A percentile compares a stretch with the other conserved stretches of the same genome.
Conservation (phyloP, 78 protist genomes). For the Mastigamoeba balamuthi region DNA sequence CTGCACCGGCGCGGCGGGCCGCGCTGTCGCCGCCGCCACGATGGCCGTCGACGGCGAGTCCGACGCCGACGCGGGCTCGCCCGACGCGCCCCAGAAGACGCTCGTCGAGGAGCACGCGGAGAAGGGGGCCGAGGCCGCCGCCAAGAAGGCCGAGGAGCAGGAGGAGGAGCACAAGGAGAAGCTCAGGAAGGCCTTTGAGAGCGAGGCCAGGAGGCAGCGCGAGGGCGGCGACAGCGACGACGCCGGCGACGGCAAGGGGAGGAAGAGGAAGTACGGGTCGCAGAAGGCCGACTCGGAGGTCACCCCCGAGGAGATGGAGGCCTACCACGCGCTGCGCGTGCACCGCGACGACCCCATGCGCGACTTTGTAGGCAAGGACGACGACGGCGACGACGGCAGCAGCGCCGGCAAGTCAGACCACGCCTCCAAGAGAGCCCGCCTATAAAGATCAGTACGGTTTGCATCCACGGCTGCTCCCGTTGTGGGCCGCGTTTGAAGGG, state of each 20-base stretch:
- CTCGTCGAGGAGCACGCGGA: background rate
- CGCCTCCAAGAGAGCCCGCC: too few relatives aligned
- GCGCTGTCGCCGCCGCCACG: background rate
- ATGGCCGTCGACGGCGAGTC: background rate
- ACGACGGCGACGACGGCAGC: too few relatives aligned
- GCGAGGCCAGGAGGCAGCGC: constrained; percentile 1
- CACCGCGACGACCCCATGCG: constrained; percentile 64
- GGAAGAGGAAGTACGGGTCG: constrained; percentile 38
- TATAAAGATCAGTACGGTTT: too few relatives aligned
- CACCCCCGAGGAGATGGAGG: constrained; percentile 69
- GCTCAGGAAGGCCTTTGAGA: background rate
- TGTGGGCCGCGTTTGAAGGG: too few relatives aligned
- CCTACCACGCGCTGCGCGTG: constrained; percentile 15
- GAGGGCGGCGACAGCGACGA: background rate
- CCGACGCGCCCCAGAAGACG: background rate
- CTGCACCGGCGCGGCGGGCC: constrained; percentile 83
- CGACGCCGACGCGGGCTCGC: background rate
- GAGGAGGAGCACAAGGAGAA: background rate
- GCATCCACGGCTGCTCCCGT: too few relatives aligned
- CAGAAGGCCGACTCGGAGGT: background rate
- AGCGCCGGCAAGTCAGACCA: too few relatives aligned
- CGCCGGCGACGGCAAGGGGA: constrained; percentile 5
- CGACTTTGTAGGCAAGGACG: too few relatives aligned
- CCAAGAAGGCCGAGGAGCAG: constrained; percentile 19
- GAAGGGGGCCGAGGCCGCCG: background rate